A percentile compares a stretch with the other conserved stretches of the same genome.
phyloP scores from a whole-genome alignment of 2,329 filamentous ascomycete species.

The Ceratocystis huliohia region DNA sequence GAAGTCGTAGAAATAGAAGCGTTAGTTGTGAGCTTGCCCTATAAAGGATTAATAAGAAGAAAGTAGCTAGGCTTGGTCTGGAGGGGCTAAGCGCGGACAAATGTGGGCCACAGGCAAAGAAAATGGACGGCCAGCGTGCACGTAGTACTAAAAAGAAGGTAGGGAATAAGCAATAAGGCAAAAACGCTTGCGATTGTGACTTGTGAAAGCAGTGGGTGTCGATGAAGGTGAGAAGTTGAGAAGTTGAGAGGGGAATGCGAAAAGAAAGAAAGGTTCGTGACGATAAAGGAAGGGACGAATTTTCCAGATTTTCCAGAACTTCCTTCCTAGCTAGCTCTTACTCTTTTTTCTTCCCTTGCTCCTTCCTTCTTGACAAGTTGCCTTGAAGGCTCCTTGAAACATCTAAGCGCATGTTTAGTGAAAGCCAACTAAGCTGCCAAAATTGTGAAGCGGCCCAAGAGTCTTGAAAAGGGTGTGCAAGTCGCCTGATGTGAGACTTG shows the following conservation, averaged over 20 bases:
- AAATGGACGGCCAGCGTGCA: slow-evolving; percentile 1
- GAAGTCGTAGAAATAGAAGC: not conserved
- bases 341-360: not conserved
- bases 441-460: too few relatives aligned
- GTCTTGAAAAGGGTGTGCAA: too few relatives aligned
- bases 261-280: not conserved
- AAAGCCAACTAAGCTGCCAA: not conserved
- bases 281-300: not conserved
- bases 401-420: slow-evolving; percentile 14
- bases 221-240: not conserved
- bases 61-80: not conserved
- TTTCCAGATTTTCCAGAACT: not conserved
- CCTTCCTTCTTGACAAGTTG: slow-evolving; percentile 4
- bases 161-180: not conserved
- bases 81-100: slow-evolving; percentile 8
- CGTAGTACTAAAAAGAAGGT: slow-evolving; percentile 1
- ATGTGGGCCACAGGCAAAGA: not conserved
- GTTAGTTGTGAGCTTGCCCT: not conserved
- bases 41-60: slow-evolving; percentile 9
- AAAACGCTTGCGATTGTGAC: not conserved
- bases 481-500: not conserved
- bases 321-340: not conserved
- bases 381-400: slow-evolving; percentile 19
- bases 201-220: not conserved
- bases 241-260: not conserved